Percentiles rank a stretch among this genome's conserved stretches.
Evolutionary conservation across 164 flowering plant genomes (phyloP).

Genomic region (Vitis rupestris): DNA sequence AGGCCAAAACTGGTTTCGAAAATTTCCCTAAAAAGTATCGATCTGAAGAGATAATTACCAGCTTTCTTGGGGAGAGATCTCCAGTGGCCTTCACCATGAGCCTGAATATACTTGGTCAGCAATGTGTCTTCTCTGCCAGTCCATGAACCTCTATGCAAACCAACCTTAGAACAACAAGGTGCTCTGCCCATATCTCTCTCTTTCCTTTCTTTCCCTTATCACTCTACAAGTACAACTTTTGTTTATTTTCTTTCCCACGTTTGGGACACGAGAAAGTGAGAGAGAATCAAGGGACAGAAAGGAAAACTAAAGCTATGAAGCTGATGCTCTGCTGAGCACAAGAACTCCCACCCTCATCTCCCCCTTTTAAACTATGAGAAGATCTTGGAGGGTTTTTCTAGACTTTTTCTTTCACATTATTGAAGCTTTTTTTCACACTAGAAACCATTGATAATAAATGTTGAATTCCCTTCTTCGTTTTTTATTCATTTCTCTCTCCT

Average conservation of each 20-base stretch:
- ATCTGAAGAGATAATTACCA: constrained; percentile 26
- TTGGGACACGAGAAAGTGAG: background rate
- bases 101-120: constrained; percentile 50
- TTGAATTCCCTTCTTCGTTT: too few species aligned
- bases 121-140: constrained; percentile 58
- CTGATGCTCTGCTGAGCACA: constrained; percentile 13
- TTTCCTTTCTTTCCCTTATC: constrained; percentile 1
- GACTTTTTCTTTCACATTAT: background rate
- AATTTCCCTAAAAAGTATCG: too few species aligned
- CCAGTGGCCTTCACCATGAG: constrained; percentile 71
- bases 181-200: constrained; percentile 56
- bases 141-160: constrained; percentile 68
- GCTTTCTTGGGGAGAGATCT: constrained; percentile 62
- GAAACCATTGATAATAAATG: too few species aligned
- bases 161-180: constrained; percentile 66
- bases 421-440: too few species aligned
- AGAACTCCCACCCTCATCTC: background rate
- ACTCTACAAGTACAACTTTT: background rate
- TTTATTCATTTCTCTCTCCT: too few species aligned
- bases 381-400: too few species aligned
- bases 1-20: too few species aligned
- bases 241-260: too few species aligned
- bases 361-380: constrained; percentile 1
- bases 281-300: background rate
- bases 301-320: background rate